These are phyloP conservation scores for Botryosphaeria dothidea DNA, from an alignment of 2,329 filamentous ascomycete species.

Conservation along the genomic window DNA sequence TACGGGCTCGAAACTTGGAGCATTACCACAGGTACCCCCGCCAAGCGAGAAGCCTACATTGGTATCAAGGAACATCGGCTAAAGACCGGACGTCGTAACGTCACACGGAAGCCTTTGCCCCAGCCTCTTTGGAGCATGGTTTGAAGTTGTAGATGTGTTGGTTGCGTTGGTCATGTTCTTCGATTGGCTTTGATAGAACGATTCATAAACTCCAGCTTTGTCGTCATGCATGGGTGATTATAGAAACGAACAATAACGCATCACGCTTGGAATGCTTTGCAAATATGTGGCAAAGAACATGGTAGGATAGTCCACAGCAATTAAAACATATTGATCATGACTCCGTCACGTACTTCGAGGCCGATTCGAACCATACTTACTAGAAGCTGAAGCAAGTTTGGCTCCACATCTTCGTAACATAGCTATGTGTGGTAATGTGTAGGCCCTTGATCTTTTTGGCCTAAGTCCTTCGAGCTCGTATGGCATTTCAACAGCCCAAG, in stretches of 20 bases:
- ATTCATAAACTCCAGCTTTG: no score
- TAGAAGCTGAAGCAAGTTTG: no score
- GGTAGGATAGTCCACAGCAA: no score
- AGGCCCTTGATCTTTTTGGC: no score
- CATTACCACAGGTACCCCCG: conserved; percentile 69
- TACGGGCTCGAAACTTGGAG: conserved; percentile 87
- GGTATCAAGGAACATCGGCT: conserved; percentile 60
- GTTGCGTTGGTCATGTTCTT: neutral
- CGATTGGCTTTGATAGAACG: neutral
- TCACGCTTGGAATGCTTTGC: neutral
- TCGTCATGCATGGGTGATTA: neutral
- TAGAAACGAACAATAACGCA: neutral
- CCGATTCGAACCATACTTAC: no score
- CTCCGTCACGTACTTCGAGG: no score
- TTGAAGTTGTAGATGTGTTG: conserved; percentile 20
- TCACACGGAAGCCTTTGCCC: conserved; percentile 29
- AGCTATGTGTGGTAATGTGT: no score
- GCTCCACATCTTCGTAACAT: no score
- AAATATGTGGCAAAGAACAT: no score
- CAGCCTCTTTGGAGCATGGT: conserved; percentile 38
- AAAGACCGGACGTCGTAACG: conserved; percentile 25
- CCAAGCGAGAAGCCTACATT: conserved; percentile 79
- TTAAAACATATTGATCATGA: no score
- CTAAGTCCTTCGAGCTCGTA: no score
- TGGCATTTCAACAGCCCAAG: no score